Conservation (phyloP, 2,329 filamentous ascomycete species). For the Thielaviopsis punctulata region DNA sequence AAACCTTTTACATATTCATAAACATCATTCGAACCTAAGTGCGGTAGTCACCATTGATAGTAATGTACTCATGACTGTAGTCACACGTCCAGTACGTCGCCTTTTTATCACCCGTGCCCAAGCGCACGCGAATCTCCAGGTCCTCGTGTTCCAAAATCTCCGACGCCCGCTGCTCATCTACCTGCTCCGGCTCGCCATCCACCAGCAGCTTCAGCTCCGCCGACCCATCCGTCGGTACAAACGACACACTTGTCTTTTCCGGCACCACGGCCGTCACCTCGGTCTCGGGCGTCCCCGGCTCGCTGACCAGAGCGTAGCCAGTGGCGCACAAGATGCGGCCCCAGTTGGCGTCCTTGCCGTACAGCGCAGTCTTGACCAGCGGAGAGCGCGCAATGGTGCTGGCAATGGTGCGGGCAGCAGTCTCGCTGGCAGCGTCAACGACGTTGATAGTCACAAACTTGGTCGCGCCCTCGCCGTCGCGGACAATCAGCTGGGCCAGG, state of each 20-base stretch:
- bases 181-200: constrained; percentile 60
- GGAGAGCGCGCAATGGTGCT: constrained; percentile 80
- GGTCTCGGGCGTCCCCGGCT: constrained; percentile 36
- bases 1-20: neutral
- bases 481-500: constrained; percentile 80
- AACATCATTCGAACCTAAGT: constrained; percentile 25
- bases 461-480: constrained; percentile 91
- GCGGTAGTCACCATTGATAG: constrained; percentile 52
- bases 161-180: constrained; percentile 60
- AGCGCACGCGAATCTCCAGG: constrained; percentile 56
- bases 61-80: constrained; percentile 65
- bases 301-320: constrained; percentile 55
- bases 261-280: constrained; percentile 49
- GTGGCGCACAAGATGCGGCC: constrained; percentile 90
- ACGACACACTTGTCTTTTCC: constrained; percentile 59
- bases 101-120: constrained; percentile 52
- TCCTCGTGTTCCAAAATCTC: constrained; percentile 66
- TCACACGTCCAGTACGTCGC: constrained; percentile 75
- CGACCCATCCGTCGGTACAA: constrained; percentile 61
- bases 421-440: constrained; percentile 49
- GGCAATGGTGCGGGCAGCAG: constrained; percentile 61
- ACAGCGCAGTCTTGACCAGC: constrained; percentile 91
- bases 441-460: constrained; percentile 95
- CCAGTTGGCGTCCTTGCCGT: constrained; percentile 97
- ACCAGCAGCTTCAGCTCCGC: constrained; percentile 60